Percentiles rank a stretch among this genome's conserved stretches.
These are phyloP conservation scores for Cryptococcus neoformans DNA, from an alignment of 1,284 basidiomycete species.

Conservation along the genomic window DNA sequence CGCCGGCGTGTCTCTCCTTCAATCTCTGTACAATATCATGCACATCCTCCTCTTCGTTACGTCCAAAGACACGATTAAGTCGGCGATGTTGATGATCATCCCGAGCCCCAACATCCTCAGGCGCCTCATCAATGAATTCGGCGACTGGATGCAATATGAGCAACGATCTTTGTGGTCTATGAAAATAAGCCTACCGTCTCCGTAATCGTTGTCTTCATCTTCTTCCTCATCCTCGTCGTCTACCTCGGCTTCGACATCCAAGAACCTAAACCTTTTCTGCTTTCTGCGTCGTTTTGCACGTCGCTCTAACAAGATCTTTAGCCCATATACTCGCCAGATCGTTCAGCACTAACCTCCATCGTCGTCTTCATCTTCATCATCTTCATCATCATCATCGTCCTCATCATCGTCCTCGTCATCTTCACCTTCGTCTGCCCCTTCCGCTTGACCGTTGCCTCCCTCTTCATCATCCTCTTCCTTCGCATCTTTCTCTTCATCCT, in stretches of 20 bases:
- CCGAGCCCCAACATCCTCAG: slow-evolving; percentile 64
- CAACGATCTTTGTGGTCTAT: slow-evolving; percentile 1
- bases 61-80: slow-evolving; percentile 70
- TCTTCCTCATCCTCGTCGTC: slow-evolving; percentile 95
- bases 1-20: slow-evolving; percentile 72
- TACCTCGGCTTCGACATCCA: slow-evolving; percentile 93
- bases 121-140: slow-evolving; percentile 76
- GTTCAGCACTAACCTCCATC: slow-evolving; percentile 8
- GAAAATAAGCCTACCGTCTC: slow-evolving; percentile 56
- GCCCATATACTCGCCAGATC: slow-evolving; percentile 1
- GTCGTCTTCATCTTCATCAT: slow-evolving; percentile 24
- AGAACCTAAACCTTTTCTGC: slow-evolving; percentile 66
- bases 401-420: slow-evolving; percentile 24
- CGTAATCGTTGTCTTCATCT: slow-evolving; percentile 77
- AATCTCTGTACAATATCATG: slow-evolving; percentile 83
- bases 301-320: slow-evolving; percentile 1
- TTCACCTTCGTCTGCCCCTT: slow-evolving; percentile 67
- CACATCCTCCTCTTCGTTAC: slow-evolving; percentile 77
- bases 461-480: slow-evolving; percentile 83
- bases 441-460: slow-evolving; percentile 86
- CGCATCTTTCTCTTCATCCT: slow-evolving; percentile 43
- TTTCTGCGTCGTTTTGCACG: slow-evolving; percentile 16
- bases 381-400: slow-evolving; percentile 30
- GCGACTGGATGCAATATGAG: slow-evolving; percentile 24
- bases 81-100: slow-evolving; percentile 66